These are phyloP conservation scores for Pelargonium cotyledonis DNA, from an alignment of 441 rosid species.

Conservation along the genomic window DNA sequence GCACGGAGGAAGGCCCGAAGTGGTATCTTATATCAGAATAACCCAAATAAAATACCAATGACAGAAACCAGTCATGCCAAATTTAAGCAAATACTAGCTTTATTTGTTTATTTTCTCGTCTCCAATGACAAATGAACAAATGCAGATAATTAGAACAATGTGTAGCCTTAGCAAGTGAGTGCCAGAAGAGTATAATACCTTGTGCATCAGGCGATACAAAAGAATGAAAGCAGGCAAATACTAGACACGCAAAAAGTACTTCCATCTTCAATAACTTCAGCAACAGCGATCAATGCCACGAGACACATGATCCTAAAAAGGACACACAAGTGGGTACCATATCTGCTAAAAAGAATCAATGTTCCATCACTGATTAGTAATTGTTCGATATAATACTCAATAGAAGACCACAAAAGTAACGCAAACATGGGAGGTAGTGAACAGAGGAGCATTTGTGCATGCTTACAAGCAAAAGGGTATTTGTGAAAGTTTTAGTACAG, in stretches of 20 bases:
- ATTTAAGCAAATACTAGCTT: too few species aligned
- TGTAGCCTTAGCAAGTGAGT: background rate
- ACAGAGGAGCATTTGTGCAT: background rate
- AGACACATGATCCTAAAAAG: slow-evolving; percentile 13
- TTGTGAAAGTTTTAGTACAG: background rate
- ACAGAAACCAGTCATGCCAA: too few species aligned
- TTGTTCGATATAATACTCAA: background rate
- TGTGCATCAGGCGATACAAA: slow-evolving; percentile 54
- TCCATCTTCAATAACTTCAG: slow-evolving; percentile 44
- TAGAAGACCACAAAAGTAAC: too few species aligned
- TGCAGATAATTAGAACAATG: background rate
- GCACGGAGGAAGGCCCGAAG: background rate
- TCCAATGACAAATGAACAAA: background rate
- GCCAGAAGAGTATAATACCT: slow-evolving; percentile 36
- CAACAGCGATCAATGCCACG: slow-evolving; percentile 15
- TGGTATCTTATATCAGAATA: background rate
- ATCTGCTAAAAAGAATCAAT: slow-evolving; percentile 15
- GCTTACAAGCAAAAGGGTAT: background rate
- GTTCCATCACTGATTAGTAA: slow-evolving; percentile 8
- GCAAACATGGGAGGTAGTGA: background rate
- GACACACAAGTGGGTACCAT: slow-evolving; percentile 24
- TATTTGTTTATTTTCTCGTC: background rate
- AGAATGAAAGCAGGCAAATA: slow-evolving; percentile 43
- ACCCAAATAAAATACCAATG: background rate
- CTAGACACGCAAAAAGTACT: slow-evolving; percentile 30